Percentiles rank a stretch among this genome's conserved stretches.
phyloP scores from a whole-genome alignment of 371 early-diverging fungal genomes.

The Zancudomyces culisetae region DNA sequence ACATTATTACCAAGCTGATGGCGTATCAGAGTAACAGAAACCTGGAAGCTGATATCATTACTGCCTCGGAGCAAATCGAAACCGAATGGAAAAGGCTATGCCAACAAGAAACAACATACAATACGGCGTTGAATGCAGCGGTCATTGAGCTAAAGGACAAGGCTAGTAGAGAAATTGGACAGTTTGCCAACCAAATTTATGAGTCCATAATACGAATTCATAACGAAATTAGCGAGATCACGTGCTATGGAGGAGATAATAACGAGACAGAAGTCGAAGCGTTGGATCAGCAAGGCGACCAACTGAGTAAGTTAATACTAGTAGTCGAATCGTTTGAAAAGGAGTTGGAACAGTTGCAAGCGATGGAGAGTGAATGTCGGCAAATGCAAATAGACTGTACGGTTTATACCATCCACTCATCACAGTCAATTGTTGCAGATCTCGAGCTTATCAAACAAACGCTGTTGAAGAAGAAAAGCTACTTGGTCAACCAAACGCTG shows the following conservation, averaged over 20 bases:
- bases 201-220: slow-evolving; percentile 5
- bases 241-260: no score
- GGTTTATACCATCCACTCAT: slow-evolving; percentile 74
- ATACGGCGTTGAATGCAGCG: slow-evolving; percentile 42
- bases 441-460: slow-evolving; percentile 52
- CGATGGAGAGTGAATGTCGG: slow-evolving; percentile 43
- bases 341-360: slow-evolving; percentile 33
- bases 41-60: slow-evolving; percentile 55
- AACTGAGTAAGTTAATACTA: slow-evolving; percentile 32
- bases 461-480: slow-evolving; percentile 63
- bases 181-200: slow-evolving; percentile 16
- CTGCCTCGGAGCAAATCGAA: slow-evolving; percentile 48
- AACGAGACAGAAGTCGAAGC: slow-evolving; percentile 7
- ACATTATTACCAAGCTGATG: slow-evolving; percentile 84
- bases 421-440: slow-evolving; percentile 76
- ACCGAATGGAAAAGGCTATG: slow-evolving; percentile 49
- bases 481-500: slow-evolving; percentile 82
- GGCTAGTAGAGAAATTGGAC: slow-evolving; percentile 16
- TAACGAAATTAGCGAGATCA: neutral
- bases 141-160: slow-evolving; percentile 9
- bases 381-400: slow-evolving; percentile 85
- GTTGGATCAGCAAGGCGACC: slow-evolving; percentile 39
- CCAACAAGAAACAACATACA: slow-evolving; percentile 51
- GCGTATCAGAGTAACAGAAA: slow-evolving; percentile 80
- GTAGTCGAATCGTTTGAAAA: slow-evolving; percentile 32